phyloP scores from a whole-genome alignment of 306 rosid species.

The Trifolium subterraneum region DNA sequence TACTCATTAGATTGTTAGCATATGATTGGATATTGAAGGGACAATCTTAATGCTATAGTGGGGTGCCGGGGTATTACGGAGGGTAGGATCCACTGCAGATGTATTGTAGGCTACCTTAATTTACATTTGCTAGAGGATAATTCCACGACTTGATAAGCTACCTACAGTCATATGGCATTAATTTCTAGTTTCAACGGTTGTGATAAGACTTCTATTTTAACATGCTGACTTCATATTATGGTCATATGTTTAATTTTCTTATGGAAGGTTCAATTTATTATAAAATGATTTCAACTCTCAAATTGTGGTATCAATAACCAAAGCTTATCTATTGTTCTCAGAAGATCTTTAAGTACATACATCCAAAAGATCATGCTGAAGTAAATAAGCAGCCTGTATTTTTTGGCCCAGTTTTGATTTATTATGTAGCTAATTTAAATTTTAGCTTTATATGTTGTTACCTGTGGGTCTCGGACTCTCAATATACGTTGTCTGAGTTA shows the following conservation, averaged over 20 bases:
- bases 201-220: background rate
- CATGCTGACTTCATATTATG: conserved; percentile 1
- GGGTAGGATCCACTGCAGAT: background rate
- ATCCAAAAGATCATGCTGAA: background rate
- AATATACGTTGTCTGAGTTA: conserved; percentile 39
- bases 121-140: background rate
- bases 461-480: conserved; percentile 29
- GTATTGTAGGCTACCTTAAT: background rate
- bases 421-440: conserved; percentile 28
- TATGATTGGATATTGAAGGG: conserved; percentile 4
- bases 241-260: background rate
- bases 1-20: background rate
- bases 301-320: conserved; percentile 10
- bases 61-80: background rate
- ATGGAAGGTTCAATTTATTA: conserved; percentile 26
- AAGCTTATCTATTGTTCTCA: background rate
- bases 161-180: background rate
- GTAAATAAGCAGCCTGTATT: conserved; percentile 5
- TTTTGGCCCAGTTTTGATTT: conserved; percentile 25
- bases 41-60: background rate
- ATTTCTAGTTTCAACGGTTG: background rate
- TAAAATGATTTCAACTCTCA: conserved; percentile 1
- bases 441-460: conserved; percentile 41
- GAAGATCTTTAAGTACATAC: conserved; percentile 25
- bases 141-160: background rate